Conservation (phyloP, 805 yeast genomes). For the Brettanomyces custersianus region DNA sequence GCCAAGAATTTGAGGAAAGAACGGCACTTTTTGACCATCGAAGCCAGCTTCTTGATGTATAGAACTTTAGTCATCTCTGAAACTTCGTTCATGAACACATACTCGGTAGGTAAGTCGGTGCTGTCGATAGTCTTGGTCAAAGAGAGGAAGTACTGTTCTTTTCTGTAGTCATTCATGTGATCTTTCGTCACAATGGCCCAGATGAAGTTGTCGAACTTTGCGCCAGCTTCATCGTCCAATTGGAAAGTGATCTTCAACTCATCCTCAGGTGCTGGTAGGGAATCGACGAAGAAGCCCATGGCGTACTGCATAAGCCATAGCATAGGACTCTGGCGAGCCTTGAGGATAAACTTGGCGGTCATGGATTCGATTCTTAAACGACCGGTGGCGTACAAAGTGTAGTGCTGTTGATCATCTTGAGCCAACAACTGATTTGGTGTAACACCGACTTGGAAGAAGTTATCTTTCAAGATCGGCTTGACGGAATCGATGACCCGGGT, state of each 20-base stretch:
- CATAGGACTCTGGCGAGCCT: constrained; percentile 74
- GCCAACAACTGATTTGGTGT: constrained; percentile 35
- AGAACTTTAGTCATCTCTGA: constrained; percentile 69
- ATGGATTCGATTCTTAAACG: constrained; percentile 66
- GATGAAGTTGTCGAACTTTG: constrained; percentile 58
- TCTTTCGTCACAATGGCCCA: constrained; percentile 80
- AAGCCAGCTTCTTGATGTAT: constrained; percentile 41
- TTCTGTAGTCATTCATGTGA: constrained; percentile 70
- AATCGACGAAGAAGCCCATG: constrained; percentile 48
- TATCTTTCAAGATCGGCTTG: constrained; percentile 44
- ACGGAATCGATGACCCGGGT: constrained; percentile 38
- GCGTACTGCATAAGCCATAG: constrained; percentile 56
- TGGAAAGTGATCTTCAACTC: constrained; percentile 53
- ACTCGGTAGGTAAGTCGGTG: constrained; percentile 57
- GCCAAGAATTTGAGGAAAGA: constrained; percentile 57
- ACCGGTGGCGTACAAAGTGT: constrained; percentile 76
- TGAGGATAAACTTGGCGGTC: constrained; percentile 50
- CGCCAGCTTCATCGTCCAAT: constrained; percentile 34
- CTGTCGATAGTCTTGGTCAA: constrained; percentile 77
- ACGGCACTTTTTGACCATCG: constrained; percentile 29
- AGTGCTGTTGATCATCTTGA: constrained; percentile 57
- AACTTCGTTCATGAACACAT: constrained; percentile 84
- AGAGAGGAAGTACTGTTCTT: constrained; percentile 70
- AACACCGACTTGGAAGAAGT: constrained; percentile 76
- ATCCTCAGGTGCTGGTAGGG: constrained; percentile 48